These are phyloP conservation scores for Cladosporium oxysporum DNA, from an alignment of 2,329 filamentous ascomycete genomes.

Conservation along the genomic window DNA sequence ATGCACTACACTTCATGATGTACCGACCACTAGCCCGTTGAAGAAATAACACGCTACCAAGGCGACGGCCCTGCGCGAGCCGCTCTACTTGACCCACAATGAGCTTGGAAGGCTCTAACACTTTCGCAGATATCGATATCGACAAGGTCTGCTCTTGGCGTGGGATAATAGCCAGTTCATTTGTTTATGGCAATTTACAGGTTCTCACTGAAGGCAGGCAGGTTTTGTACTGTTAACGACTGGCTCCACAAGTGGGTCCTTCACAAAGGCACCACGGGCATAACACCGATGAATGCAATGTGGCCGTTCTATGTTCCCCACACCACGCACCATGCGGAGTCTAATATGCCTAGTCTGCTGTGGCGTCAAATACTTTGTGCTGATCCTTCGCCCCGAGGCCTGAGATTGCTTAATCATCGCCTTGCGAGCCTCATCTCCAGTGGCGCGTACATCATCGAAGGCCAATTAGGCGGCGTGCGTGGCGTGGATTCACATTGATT, in stretches of 20 bases:
- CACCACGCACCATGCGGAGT: not conserved
- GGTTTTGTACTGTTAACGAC: not conserved
- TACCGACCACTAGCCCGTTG: not conserved
- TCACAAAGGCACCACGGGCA: not conserved
- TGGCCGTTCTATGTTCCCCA: not conserved
- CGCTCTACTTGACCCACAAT: not conserved
- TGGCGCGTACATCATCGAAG: not conserved
- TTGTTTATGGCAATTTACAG: not conserved
- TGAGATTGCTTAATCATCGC: not conserved
- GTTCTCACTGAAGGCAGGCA: not conserved
- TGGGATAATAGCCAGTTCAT: not conserved
- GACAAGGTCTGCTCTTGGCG: not conserved
- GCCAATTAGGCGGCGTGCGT: not conserved
- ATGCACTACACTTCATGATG: not conserved
- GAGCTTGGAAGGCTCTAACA: not conserved
- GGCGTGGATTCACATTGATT: not conserved
- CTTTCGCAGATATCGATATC: not conserved
- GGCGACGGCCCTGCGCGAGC: slow-evolving; percentile 5
- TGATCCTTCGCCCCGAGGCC: not conserved
- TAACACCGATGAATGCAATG: not conserved
- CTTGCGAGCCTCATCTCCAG: not conserved
- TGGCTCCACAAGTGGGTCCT: not conserved
- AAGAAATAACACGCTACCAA: not conserved
- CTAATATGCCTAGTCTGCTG: not conserved
- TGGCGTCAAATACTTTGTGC: not conserved